These are phyloP conservation scores for Corymbia calophylla DNA, from an alignment of 441 rosid species.

Conservation along the genomic window DNA sequence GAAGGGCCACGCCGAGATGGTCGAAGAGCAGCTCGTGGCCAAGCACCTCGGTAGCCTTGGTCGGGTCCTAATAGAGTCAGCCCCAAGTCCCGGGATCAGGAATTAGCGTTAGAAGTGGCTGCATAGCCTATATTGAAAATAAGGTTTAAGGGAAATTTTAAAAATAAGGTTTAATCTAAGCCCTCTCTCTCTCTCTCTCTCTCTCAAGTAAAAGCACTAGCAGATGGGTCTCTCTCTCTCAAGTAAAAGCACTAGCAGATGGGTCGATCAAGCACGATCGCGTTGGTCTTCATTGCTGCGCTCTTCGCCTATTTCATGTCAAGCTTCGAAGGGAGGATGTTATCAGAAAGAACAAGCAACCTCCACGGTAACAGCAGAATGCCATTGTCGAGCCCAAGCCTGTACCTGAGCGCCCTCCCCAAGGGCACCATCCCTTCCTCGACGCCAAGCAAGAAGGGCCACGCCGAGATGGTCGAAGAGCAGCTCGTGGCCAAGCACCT, in stretches of 20 bases:
- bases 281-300: conserved; percentile 15
- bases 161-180: too few relatives aligned
- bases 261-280: conserved; percentile 19
- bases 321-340: conserved; percentile 36
- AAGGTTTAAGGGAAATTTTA: too few relatives aligned
- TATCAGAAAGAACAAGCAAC: conserved; percentile 1
- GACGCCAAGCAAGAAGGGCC: conserved; percentile 58
- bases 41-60: conserved; percentile 47
- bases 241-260: background rate
- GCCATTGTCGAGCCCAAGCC: conserved; percentile 25
- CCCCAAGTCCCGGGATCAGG: conserved; percentile 84
- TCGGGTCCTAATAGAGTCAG: conserved; percentile 51
- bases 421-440: conserved; percentile 55
- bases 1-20: conserved; percentile 44
- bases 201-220: too few relatives aligned
- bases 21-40: conserved; percentile 33
- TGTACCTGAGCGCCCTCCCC: conserved; percentile 41
- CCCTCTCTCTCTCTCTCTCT: background rate
- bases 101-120: conserved; percentile 10
- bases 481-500: conserved; percentile 52
- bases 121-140: background rate
- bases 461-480: conserved; percentile 32
- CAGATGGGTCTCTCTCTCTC: too few relatives aligned
- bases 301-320: conserved; percentile 8
- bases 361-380: background rate